Evolutionary conservation across 768 basidiomycete genomes (phyloP).

Genomic region (Austroboletus festivus): DNA sequence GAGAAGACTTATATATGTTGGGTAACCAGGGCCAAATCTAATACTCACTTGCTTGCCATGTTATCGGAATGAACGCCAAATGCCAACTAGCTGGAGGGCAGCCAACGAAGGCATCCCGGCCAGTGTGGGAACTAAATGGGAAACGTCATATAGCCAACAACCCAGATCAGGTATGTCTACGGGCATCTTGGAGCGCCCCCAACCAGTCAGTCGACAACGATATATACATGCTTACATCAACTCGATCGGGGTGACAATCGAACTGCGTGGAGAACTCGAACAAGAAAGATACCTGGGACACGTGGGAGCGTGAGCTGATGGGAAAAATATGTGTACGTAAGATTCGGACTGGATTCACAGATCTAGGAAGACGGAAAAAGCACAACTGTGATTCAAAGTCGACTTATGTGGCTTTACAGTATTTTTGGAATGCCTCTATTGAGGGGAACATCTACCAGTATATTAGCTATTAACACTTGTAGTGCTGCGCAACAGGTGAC

Average conservation of each 20-base stretch:
- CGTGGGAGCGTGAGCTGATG: too few relatives aligned
- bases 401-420: too few relatives aligned
- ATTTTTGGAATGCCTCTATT: too few relatives aligned
- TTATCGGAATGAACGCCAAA: background rate
- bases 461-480: too few relatives aligned
- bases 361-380: too few relatives aligned
- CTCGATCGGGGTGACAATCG: background rate
- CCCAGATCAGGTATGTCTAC: background rate
- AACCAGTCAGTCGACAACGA: background rate
- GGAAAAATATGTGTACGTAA: too few relatives aligned
- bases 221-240: background rate
- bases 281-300: too few relatives aligned
- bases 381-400: too few relatives aligned
- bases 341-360: too few relatives aligned
- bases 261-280: too few relatives aligned
- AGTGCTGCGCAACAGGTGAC: too few relatives aligned
- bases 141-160: background rate
- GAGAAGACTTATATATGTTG: background rate
- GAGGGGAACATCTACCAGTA: too few relatives aligned
- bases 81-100: constrained; percentile 1
- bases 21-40: background rate
- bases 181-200: constrained; percentile 1
- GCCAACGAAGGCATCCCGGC: background rate
- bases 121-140: background rate
- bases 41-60: background rate